These are phyloP conservation scores for Chamaecyparis obtusa DNA, from an alignment of 75 land plant genomes.

Conservation along the genomic window DNA sequence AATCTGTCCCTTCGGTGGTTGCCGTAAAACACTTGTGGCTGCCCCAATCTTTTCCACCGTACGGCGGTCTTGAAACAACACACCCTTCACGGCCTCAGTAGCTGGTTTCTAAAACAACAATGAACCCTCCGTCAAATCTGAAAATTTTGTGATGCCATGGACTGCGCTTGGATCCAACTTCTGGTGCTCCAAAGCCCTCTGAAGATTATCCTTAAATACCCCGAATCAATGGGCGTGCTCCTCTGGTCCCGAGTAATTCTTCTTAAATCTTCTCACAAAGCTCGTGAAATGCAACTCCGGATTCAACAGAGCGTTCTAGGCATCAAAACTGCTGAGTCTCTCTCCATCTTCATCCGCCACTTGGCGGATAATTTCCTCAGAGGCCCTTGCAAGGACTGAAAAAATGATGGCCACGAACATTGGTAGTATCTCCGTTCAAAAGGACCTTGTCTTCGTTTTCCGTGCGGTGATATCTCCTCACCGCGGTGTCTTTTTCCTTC, in stretches of 20 bases:
- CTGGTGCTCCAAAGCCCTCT: slow-evolving; percentile 45
- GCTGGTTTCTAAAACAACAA: no score
- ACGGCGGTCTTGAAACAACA: no score
- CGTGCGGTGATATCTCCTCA: no score
- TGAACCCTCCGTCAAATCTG: slow-evolving; percentile 47
- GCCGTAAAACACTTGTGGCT: no score
- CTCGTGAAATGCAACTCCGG: slow-evolving; percentile 25
- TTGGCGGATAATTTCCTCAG: not conserved
- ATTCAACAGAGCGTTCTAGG: slow-evolving; percentile 1
- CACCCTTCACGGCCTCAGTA: no score
- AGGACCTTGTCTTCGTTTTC: no score
- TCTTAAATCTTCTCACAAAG: slow-evolving; percentile 26
- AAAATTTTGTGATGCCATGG: slow-evolving; percentile 49
- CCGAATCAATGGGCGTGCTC: slow-evolving; percentile 36
- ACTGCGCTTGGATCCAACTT: slow-evolving; percentile 37
- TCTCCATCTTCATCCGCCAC: not conserved
- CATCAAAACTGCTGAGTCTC: not conserved
- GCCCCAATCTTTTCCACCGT: no score
- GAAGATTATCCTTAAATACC: slow-evolving; percentile 33
- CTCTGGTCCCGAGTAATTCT: slow-evolving; percentile 25
- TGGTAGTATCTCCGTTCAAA: no score
- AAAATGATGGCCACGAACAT: not conserved
- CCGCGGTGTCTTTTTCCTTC: no score
- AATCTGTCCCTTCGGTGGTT: no score
- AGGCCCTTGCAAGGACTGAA: not conserved